Conservation (phyloP, 805 yeast genomes). For the Candida argentea region DNA sequence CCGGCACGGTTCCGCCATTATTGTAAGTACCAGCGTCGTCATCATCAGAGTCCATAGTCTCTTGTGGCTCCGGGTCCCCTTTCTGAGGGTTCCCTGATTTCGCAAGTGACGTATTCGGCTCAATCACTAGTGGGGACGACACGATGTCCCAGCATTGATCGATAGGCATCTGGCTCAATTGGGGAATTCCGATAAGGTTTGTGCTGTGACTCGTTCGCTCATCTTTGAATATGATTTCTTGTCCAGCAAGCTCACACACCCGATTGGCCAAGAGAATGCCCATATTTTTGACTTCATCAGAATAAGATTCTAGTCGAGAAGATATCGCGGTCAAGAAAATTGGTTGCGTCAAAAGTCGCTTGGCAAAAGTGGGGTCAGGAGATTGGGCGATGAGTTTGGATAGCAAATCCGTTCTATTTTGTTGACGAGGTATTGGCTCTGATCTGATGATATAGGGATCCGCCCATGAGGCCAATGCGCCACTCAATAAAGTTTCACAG, state of each 20-base stretch:
- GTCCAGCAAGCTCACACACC: slow-evolving; percentile 23
- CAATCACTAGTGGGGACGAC: background rate
- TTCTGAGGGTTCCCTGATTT: background rate
- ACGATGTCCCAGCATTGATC: background rate
- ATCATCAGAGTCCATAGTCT: slow-evolving; percentile 27
- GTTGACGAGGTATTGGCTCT: slow-evolving; percentile 36
- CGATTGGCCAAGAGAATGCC: slow-evolving; percentile 53
- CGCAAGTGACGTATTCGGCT: background rate
- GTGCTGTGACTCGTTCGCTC: no score
- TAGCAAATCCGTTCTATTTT: slow-evolving; percentile 36
- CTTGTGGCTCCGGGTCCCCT: background rate
- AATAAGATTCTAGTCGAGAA: slow-evolving; percentile 40
- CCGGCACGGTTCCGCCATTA: slow-evolving; percentile 22
- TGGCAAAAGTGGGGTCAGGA: slow-evolving; percentile 10
- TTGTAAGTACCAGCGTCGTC: slow-evolving; percentile 42
- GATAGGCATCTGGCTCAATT: background rate
- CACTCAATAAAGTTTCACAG: no score
- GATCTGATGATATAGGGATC: slow-evolving; percentile 24
- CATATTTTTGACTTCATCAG: slow-evolving; percentile 34
- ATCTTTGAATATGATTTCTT: slow-evolving; percentile 22
- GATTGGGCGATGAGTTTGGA: slow-evolving; percentile 22
- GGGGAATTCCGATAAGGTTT: background rate
- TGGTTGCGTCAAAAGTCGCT: slow-evolving; percentile 21
- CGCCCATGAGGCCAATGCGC: slow-evolving; percentile 16
- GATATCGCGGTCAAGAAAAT: slow-evolving; percentile 44